Percentiles rank a stretch among this genome's conserved stretches.
These are phyloP conservation scores for Golubevia pallescens DNA, from an alignment of 1,284 basidiomycete species.

Conservation along the genomic window DNA sequence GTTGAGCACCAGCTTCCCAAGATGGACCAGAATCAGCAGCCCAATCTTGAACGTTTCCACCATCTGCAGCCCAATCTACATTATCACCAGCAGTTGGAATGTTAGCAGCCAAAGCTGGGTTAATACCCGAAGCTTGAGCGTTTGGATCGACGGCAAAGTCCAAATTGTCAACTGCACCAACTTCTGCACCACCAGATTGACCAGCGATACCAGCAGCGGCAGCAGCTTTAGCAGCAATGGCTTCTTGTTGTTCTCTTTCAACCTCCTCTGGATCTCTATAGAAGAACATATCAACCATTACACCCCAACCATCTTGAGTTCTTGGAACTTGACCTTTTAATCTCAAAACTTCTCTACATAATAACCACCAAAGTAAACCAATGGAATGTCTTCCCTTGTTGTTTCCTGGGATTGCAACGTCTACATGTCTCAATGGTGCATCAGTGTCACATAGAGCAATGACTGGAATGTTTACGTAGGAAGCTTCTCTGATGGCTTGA, in stretches of 20 bases:
- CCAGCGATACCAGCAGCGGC: constrained; percentile 2
- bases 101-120: constrained; percentile 59
- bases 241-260: constrained; percentile 57
- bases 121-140: constrained; percentile 38
- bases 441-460: constrained; percentile 99
- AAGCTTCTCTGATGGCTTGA: constrained; percentile 99
- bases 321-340: constrained; percentile 47
- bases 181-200: constrained; percentile 24
- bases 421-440: constrained; percentile 94
- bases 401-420: constrained; percentile 85
- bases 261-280: constrained; percentile 64
- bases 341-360: constrained; percentile 64
- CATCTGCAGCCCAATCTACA: constrained; percentile 62
- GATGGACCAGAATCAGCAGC: constrained; percentile 39
- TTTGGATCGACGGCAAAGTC: constrained; percentile 30
- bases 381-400: constrained; percentile 63
- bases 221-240: constrained; percentile 37
- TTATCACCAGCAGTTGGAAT: constrained; percentile 54
- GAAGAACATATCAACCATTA: constrained; percentile 65
- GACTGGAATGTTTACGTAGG: constrained; percentile 99
- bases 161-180: constrained; percentile 18
- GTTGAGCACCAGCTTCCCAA: constrained; percentile 18
- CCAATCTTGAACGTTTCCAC: constrained; percentile 52
- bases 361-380: constrained; percentile 64
- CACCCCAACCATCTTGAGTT: constrained; percentile 46